Base-by-base conservation (phyloP, 1,284 basidiomycete species). In the Moesziomyces sp. region DNA sequence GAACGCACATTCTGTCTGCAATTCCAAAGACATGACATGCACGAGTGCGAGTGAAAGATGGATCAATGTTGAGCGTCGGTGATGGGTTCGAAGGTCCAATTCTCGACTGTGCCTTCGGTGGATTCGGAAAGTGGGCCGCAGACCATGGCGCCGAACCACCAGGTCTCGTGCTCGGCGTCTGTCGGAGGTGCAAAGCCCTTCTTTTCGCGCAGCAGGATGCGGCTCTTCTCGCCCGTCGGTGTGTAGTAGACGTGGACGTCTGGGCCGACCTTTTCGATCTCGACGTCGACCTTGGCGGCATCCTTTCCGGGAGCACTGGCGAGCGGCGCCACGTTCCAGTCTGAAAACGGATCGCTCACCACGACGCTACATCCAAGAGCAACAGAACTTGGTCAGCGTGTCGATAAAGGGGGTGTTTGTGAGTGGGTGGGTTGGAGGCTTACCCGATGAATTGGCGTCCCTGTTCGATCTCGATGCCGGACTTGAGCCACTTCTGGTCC, bases 71-170 rank as follows among this genome's bases (percentile, higher is more conserved):
- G 52, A 28, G 13, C 14, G 5, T 47, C 43, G 34, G 42, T 34
- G 14, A 67, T 47, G 8, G 46, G 16, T 11, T 61, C 54, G 23
- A 58, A 54, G 21, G 30, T 54, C 54, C 54, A 61, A 1, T 44
- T 26, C 2, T 68, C 43, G 3, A 62, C 59, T 8, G 9, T 42
- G 13, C 67, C 67, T 21, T 56, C 0, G 0, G 69, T 72, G 0
- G 8, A 19, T 18, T 66, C 43, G 34, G 44, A 46, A 21, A 58
- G 35, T 1, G 69, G 69, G 0, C 69, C 69, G 28, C 69, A 72
- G 21, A 72, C 69, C 63, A 72, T 66, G 1, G 38, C 58, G n/a
- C 69, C 69, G n/a, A 72, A 13, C 69, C 69, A 62, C 69, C 69
- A 72, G 19, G 58, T 50, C 23, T 71, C 57, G 24, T 23, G 5